phyloP scores from a whole-genome alignment of 192 early-diverging fungal genomes.

The Coemansia sp. region DNA sequence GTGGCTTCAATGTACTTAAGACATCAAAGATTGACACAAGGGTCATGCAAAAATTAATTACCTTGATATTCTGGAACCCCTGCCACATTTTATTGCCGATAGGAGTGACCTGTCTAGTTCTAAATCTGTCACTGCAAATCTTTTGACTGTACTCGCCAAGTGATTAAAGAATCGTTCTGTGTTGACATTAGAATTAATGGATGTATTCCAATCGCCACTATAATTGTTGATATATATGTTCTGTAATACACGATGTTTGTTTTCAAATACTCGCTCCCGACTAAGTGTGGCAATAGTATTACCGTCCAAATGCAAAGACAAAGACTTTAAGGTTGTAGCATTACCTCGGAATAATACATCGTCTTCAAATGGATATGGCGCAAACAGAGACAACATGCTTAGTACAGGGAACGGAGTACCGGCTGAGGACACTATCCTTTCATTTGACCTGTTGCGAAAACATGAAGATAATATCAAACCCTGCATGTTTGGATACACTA shows the following conservation, averaged over 20 bases:
- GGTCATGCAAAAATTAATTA: background rate
- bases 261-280: background rate
- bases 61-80: background rate
- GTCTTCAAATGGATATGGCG: conserved; percentile 5
- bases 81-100: background rate
- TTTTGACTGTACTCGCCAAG: too few species aligned
- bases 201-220: background rate
- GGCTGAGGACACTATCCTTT: too few species aligned
- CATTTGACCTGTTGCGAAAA: too few species aligned
- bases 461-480: background rate
- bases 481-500: conserved; percentile 8
- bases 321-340: background rate
- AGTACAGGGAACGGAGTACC: conserved; percentile 1
- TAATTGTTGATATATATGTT: background rate
- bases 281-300: background rate
- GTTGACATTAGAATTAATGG: background rate
- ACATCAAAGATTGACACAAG: background rate
- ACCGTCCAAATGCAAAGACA: background rate
- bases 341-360: conserved; percentile 14
- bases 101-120: background rate
- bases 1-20: background rate
- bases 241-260: background rate
- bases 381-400: background rate
- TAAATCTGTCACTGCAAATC: too few species aligned
- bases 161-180: background rate